Percentiles rank a stretch among this genome's conserved stretches.
Conservation (phyloP, 2,329 filamentous ascomycete genomes). For the Ophiostoma sp. region DNA sequence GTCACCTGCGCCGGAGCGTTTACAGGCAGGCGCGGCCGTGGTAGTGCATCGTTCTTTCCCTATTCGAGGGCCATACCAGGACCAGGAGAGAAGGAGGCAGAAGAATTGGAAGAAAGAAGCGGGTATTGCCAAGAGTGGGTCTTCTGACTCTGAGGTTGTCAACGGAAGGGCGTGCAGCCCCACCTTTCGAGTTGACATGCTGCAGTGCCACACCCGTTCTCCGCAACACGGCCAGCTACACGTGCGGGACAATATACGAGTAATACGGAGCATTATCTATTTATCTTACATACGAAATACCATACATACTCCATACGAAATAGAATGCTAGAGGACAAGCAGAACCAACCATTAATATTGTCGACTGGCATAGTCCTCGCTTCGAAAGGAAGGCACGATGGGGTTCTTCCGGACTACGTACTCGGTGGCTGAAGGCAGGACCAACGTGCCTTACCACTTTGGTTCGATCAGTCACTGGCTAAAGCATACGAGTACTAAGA, state of each 20-base stretch:
- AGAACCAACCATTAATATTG: background rate
- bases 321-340: background rate
- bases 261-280: background rate
- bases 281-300: background rate
- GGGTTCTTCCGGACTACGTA: background rate
- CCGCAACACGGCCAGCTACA: background rate
- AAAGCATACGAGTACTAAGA: background rate
- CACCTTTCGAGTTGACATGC: slow-evolving; percentile 15
- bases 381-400: background rate
- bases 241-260: slow-evolving; percentile 1
- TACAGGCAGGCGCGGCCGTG: slow-evolving; percentile 1
- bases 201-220: background rate
- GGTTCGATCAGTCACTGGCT: background rate
- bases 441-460: background rate
- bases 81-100: slow-evolving; percentile 19
- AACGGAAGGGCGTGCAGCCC: slow-evolving; percentile 24
- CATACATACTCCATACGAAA: background rate
- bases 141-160: slow-evolving; percentile 21
- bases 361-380: background rate
- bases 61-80: slow-evolving; percentile 6
- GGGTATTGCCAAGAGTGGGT: slow-evolving; percentile 18
- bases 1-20: background rate
- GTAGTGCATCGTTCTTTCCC: slow-evolving; percentile 8
- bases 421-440: background rate
- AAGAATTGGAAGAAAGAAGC: slow-evolving; percentile 10